A percentile compares a stretch with the other conserved stretches of the same genome.
phyloP scores from a whole-genome alignment of 2,329 filamentous ascomycete genomes.

The Aspergillus costaricaensis region DNA sequence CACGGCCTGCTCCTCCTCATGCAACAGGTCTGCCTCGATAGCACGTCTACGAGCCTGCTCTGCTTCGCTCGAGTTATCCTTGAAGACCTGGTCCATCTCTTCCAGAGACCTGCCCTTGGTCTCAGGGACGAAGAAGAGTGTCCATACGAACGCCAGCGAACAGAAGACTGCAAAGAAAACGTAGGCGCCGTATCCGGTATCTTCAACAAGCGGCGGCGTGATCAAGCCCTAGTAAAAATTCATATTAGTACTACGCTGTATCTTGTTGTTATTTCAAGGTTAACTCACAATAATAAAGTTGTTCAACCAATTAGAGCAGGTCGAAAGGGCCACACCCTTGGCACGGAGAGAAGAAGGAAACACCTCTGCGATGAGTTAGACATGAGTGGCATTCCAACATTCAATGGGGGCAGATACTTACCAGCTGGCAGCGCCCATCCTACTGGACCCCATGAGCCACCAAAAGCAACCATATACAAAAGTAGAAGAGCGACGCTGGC shows the following conservation, averaged over 20 bases:
- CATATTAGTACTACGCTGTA: not conserved
- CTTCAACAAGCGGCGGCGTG: constrained; percentile 64
- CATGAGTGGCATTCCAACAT: not conserved
- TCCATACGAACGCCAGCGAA: constrained; percentile 53
- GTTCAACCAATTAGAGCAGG: constrained; percentile 64
- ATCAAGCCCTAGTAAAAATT: constrained; percentile 54
- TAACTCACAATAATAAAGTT: constrained; percentile 60
- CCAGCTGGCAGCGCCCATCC: constrained; percentile 47
- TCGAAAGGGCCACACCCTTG: constrained; percentile 67
- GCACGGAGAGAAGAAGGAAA: constrained; percentile 62
- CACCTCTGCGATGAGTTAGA: constrained; percentile 55
- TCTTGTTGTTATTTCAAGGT: not conserved
- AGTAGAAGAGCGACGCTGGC: constrained; percentile 60
- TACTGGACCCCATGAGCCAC: constrained; percentile 59
- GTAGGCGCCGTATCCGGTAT: constrained; percentile 56
- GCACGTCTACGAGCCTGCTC: constrained; percentile 32
- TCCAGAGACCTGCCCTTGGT: constrained; percentile 59
- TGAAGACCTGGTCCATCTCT: constrained; percentile 54
- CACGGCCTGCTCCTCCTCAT: constrained; percentile 2
- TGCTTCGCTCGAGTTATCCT: constrained; percentile 38
- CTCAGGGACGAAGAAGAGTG: constrained; percentile 58
- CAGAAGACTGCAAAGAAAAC: constrained; percentile 63
- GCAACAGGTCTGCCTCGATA: constrained; percentile 37
- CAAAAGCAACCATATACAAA: constrained; percentile 65
- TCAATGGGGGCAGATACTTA: constrained; percentile 10